These are phyloP conservation scores for Nannizziopsis barbatae DNA, from an alignment of 2,329 filamentous ascomycete species.

Conservation along the genomic window DNA sequence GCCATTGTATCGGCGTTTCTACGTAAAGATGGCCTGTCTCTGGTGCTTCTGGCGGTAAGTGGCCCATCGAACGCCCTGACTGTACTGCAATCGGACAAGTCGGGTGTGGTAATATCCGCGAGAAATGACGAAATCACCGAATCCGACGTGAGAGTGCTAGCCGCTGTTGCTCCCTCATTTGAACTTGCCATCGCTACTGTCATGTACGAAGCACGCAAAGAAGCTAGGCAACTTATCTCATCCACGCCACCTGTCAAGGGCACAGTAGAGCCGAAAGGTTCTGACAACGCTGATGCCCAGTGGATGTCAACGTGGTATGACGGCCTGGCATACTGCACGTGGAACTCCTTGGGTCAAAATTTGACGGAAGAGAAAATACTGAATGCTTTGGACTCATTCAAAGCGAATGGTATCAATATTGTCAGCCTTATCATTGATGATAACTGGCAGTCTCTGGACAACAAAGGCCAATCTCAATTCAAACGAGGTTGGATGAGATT, in stretches of 20 bases:
- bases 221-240: conserved; percentile 35
- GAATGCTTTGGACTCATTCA: conserved; percentile 59
- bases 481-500: conserved; percentile 62
- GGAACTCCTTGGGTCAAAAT: conserved; percentile 81
- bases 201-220: conserved; percentile 73
- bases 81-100: conserved; percentile 52
- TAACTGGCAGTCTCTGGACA: conserved; percentile 76
- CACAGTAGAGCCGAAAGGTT: conserved; percentile 30
- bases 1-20: conserved; percentile 70
- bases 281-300: conserved; percentile 42
- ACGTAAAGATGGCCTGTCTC: conserved; percentile 55
- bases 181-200: conserved; percentile 67
- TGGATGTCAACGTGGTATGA: conserved; percentile 90
- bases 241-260: conserved; percentile 6
- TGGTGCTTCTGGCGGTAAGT: conserved; percentile 69
- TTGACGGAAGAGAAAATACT: conserved; percentile 73
- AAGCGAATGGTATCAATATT: conserved; percentile 61
- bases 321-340: conserved; percentile 87
- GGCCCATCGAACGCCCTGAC: conserved; percentile 60
- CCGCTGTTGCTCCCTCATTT: conserved; percentile 60
- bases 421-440: conserved; percentile 90
- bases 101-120: conserved; percentile 59
- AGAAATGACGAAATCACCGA: conserved; percentile 55
- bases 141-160: conserved; percentile 52
- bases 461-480: conserved; percentile 43